phyloP scores from a whole-genome alignment of 2,329 filamentous ascomycete species.

The Xylariaceae sp. region DNA sequence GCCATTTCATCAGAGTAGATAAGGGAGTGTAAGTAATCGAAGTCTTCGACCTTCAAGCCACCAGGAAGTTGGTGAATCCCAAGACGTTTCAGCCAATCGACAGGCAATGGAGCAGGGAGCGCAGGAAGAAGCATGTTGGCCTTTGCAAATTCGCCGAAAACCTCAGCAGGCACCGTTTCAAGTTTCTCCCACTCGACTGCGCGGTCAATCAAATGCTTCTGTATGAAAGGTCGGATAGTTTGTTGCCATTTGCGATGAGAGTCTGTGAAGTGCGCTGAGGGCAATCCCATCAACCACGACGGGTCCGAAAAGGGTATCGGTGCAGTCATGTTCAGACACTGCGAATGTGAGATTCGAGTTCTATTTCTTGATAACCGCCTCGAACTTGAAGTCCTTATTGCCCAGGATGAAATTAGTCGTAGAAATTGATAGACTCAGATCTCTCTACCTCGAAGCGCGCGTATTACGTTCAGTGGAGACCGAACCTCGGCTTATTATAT shows the following conservation, averaged over 20 bases:
- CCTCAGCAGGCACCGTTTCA: slow-evolving; percentile 58
- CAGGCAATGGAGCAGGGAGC: slow-evolving; percentile 64
- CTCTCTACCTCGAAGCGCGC: too few relatives aligned
- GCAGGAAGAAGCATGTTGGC: slow-evolving; percentile 68
- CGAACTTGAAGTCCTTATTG: too few relatives aligned
- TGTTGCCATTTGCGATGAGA: slow-evolving; percentile 65
- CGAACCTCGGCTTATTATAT: too few relatives aligned
- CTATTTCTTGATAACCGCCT: too few relatives aligned
- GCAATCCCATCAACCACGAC: slow-evolving; percentile 64
- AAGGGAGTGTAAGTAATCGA: slow-evolving; percentile 65
- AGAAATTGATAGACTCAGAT: too few relatives aligned
- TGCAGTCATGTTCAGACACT: slow-evolving; percentile 3
- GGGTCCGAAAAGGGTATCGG: slow-evolving; percentile 69
- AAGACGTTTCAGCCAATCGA: slow-evolving; percentile 61
- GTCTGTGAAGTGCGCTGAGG: slow-evolving; percentile 66
- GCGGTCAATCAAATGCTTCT: slow-evolving; percentile 57
- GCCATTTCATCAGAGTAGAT: slow-evolving; percentile 71
- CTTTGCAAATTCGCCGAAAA: slow-evolving; percentile 61
- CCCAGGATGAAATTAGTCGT: too few relatives aligned
- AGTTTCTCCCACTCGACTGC: slow-evolving; percentile 67
- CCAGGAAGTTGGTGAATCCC: slow-evolving; percentile 65
- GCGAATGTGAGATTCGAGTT: too few relatives aligned
- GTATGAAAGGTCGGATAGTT: slow-evolving; percentile 62
- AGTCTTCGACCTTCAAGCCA: slow-evolving; percentile 66
- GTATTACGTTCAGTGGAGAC: too few relatives aligned